A percentile compares a stretch with the other conserved stretches of the same genome.
phyloP scores from a whole-genome alignment of 208 protist genomes.

The Strigomonas culicis region DNA sequence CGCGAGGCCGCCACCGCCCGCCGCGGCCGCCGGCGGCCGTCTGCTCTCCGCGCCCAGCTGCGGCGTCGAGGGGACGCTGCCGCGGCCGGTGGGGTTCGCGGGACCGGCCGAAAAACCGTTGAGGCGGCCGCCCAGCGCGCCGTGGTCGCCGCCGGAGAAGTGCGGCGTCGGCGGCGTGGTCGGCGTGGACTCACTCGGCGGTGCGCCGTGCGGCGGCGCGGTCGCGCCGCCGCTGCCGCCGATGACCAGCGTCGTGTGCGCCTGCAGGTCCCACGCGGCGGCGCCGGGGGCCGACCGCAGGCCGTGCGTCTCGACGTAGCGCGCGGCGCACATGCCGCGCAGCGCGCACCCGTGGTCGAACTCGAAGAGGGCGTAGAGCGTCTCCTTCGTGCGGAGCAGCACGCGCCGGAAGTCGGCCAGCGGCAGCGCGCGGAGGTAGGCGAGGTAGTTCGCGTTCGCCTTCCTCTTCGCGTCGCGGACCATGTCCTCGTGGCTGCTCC shows the following conservation, averaged over 20 bases:
- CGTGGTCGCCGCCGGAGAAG: background rate
- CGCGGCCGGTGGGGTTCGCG: background rate
- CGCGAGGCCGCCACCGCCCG: too few relatives aligned
- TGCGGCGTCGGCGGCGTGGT: background rate
- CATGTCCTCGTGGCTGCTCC: background rate
- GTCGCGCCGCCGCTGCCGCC: background rate
- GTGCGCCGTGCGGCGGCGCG: too few relatives aligned
- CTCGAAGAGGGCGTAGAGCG: background rate
- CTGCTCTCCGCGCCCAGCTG: background rate
- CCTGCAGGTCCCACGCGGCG: background rate
- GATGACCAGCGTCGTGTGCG: background rate
- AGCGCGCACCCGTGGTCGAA: slow-evolving; percentile 7
- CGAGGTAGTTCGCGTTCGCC: background rate
- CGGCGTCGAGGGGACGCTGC: background rate
- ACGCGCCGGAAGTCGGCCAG: background rate
- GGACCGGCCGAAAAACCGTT: background rate
- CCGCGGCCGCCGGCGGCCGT: too few relatives aligned
- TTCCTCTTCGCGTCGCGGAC: background rate
- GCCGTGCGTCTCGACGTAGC: background rate
- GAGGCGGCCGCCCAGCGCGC: background rate
- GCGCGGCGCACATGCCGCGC: background rate
- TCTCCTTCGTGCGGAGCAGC: background rate
- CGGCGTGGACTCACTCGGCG: background rate
- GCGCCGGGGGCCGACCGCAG: background rate
- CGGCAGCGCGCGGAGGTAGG: background rate